phyloP scores from a whole-genome alignment of 768 basidiomycete genomes.

The Podaxis sp. region DNA sequence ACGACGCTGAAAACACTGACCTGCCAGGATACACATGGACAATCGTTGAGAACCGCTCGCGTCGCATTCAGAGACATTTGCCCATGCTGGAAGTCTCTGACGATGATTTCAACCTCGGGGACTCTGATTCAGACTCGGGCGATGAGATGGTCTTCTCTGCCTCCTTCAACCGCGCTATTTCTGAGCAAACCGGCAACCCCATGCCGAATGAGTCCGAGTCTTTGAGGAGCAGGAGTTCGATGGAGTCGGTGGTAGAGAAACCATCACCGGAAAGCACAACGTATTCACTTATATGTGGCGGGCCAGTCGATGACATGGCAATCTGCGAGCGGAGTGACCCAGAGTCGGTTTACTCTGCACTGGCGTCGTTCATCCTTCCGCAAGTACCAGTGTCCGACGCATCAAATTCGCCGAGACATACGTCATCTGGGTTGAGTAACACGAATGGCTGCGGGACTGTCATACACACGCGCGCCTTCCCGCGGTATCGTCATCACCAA shows the following conservation, averaged over 20 bases:
- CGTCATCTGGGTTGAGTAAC: constrained; percentile 19
- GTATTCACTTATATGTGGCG: constrained; percentile 31
- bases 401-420: constrained; percentile 19
- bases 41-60: constrained; percentile 4
- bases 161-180: constrained; percentile 6
- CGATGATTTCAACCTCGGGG: constrained; percentile 10
- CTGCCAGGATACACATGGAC: constrained; percentile 12
- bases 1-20: constrained; percentile 16
- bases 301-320: constrained; percentile 13
- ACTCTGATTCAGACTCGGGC: constrained; percentile 17
- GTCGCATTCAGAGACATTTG: constrained; percentile 8
- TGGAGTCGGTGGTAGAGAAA: constrained; percentile 10
- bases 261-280: constrained; percentile 20
- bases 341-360: constrained; percentile 14
- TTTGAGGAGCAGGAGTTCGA: constrained; percentile 10
- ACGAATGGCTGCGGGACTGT: constrained; percentile 65
- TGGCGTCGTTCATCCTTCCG: constrained; percentile 32
- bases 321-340: neutral
- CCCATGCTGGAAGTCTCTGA: constrained; percentile 11
- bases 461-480: constrained; percentile 51
- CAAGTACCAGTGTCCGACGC: constrained; percentile 29
- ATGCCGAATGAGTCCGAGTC: constrained; percentile 20
- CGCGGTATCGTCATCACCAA: constrained; percentile 11
- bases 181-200: constrained; percentile 8
- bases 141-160: constrained; percentile 16